These are phyloP conservation scores for Colletotrichum plurivorum DNA, from an alignment of 2,329 filamentous ascomycete species.

Conservation along the genomic window DNA sequence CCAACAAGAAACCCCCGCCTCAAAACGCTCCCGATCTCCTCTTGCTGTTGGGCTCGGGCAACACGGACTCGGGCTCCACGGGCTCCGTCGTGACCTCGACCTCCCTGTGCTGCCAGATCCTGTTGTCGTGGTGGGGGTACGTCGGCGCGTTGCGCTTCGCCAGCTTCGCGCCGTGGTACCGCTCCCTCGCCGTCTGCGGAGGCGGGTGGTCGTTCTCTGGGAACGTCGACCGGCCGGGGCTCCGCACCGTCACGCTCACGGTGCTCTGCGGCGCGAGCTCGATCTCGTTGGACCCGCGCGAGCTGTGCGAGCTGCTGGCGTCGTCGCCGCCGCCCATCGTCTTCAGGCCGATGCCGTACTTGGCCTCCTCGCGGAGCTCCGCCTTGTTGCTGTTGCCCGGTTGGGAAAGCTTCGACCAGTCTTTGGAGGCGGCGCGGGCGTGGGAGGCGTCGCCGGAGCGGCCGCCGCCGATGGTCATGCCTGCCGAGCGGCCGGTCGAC, in stretches of 20 bases:
- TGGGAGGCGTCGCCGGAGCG: conserved; percentile 22
- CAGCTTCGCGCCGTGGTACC: conserved; percentile 24
- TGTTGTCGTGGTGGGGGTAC: conserved; percentile 28
- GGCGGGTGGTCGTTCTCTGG: background rate
- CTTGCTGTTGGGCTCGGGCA: conserved; percentile 16
- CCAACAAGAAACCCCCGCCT: background rate
- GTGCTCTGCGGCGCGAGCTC: conserved; percentile 17
- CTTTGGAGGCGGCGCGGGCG: conserved; percentile 6
- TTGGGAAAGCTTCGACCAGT: conserved; percentile 27
- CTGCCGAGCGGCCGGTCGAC: conserved; percentile 18
- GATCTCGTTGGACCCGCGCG: conserved; percentile 25
- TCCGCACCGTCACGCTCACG: conserved; percentile 28
- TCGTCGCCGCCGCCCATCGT: conserved; percentile 40
- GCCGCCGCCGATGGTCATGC: conserved; percentile 33
- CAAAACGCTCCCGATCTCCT: conserved; percentile 24
- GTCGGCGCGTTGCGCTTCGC: background rate
- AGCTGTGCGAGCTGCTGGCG: conserved; percentile 36
- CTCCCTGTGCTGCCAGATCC: conserved; percentile 37
- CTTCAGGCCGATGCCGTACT: conserved; percentile 42
- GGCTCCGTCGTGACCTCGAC: conserved; percentile 38
- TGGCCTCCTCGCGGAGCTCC: conserved; percentile 24
- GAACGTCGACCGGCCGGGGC: conserved; percentile 7
- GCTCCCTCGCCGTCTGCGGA: conserved; percentile 15
- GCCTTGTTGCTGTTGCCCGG: background rate
- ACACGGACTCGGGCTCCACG: conserved; percentile 33